These are phyloP conservation scores for Moricandia moricandioides DNA, from an alignment of 345 rosid species.

Conservation along the genomic window DNA sequence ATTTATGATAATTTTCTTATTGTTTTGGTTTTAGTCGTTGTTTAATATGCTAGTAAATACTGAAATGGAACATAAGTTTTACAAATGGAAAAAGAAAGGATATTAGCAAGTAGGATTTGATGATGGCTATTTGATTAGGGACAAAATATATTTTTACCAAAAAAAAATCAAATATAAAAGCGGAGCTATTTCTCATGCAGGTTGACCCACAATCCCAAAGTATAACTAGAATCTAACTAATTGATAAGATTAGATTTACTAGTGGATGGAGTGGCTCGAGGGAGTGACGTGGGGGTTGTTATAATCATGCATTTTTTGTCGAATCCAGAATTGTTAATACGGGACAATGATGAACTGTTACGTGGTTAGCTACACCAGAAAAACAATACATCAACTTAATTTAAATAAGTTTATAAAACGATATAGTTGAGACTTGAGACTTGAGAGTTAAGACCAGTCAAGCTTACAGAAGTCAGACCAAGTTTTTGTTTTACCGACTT, in stretches of 20 bases:
- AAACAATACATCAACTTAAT: conserved; percentile 1
- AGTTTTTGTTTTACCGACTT: conserved; percentile 37
- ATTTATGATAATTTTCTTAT: neutral
- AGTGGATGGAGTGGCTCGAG: conserved; percentile 69
- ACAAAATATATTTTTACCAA: neutral
- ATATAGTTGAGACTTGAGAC: conserved; percentile 15
- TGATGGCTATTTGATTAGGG: neutral
- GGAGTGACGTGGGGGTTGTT: conserved; percentile 43
- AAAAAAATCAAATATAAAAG: neutral
- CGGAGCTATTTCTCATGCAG: conserved; percentile 24
- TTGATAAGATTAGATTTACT: conserved; percentile 28
- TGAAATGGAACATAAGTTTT: neutral
- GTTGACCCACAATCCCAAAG: conserved; percentile 38
- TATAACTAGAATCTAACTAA: conserved; percentile 32
- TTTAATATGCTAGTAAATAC: neutral
- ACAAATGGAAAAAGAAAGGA: neutral
- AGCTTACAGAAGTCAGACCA: conserved; percentile 27
- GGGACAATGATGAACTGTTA: neutral
- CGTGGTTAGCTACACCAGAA: neutral
- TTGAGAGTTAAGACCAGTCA: conserved; percentile 29
- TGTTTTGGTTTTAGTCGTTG: neutral
- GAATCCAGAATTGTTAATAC: neutral
- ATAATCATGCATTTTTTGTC: neutral
- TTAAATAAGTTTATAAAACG: conserved; percentile 9
- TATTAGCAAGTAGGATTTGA: neutral